Conservation (phyloP, 495 filamentous ascomycete genomes). For the Neurospora sp. region DNA sequence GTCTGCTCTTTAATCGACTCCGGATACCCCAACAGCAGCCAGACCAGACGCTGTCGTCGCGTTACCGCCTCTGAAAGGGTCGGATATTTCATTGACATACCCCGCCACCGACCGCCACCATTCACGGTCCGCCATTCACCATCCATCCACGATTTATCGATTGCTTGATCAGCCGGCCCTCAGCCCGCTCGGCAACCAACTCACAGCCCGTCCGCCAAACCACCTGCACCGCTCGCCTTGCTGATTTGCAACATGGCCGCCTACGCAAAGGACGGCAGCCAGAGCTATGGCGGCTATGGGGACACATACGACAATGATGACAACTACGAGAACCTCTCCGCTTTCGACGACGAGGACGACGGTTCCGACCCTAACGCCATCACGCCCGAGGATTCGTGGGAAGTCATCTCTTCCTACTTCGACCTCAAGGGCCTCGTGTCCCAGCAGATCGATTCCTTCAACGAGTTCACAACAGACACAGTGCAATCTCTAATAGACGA, state of each 20-base stretch:
- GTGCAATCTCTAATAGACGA: constrained; percentile 89
- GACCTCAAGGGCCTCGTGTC: constrained; percentile 91
- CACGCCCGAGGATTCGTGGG: constrained; percentile 93
- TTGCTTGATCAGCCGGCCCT: not conserved
- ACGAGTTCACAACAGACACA: constrained; percentile 87
- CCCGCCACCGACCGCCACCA: not conserved
- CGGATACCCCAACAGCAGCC: not conserved
- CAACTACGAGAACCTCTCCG: constrained; percentile 50
- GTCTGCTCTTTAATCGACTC: not conserved
- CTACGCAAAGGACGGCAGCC: constrained; percentile 11
- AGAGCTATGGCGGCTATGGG: constrained; percentile 14
- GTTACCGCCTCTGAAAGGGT: not conserved
- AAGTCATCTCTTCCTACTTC: constrained; percentile 93
- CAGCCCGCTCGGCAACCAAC: not conserved
- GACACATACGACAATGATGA: constrained; percentile 34
- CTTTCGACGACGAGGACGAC: constrained; percentile 58
- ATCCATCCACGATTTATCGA: not conserved
- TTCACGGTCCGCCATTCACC: not conserved
- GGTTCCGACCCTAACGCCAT: constrained; percentile 79
- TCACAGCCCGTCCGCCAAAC: not conserved
- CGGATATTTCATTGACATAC: not conserved
- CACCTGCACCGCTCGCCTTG: not conserved
- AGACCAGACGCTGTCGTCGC: not conserved
- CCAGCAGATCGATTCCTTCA: constrained; percentile 95
- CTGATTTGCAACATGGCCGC: constrained; percentile 13